Base-by-base conservation (phyloP, 164 flowering plant species). In the Litsea cubeba region DNA sequence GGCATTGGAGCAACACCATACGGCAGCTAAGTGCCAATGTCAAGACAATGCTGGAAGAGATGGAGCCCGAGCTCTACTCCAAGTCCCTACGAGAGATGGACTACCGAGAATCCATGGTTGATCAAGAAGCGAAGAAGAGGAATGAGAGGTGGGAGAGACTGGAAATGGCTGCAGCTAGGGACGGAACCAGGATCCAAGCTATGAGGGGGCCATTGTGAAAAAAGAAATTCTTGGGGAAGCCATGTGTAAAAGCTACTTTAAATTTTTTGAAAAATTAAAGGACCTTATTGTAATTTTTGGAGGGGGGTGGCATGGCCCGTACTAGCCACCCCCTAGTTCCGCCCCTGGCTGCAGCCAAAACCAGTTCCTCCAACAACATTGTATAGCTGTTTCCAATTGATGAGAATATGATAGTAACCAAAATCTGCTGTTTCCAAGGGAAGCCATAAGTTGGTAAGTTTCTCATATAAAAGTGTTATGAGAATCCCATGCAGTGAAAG, bases 1-100 rank as follows among this genome's bases (percentile, higher is more conserved):
- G 81, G 78, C 97, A 92, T 26, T 90, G 95, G 95, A 88, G 88
- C 85, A 81, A 78, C 50, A 84, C 83, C 10, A 88, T 92, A 0
- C 76, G 86, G 32, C 87, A 89, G 74, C 69, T 89, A n/a, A 90
- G 90, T 0, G 75, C 80, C 49, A 87, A 78, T 57, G 90, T 90
- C 14, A 85, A 88, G 82, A 57, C 32, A 20, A 84, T 91, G 92
- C 83, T 90, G 46, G 85, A 84, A 78, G 90, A 87, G 46, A 82
- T 85, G 86, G 92, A 87, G 50, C 89, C 91, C 12, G 22, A 1
- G 66, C 69, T 90, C 0, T 88, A 90, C 80, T 8, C 71, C 25
- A 77, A 78, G 30, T 84, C 88, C 79, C 75, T 87, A 3, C 51
- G 72, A 30, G 82, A 84, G 68, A 78, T 84, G 1, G 72, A 79